Base-by-base conservation (phyloP, 331 rosid species). In the Pyrus hybrid region DNA sequence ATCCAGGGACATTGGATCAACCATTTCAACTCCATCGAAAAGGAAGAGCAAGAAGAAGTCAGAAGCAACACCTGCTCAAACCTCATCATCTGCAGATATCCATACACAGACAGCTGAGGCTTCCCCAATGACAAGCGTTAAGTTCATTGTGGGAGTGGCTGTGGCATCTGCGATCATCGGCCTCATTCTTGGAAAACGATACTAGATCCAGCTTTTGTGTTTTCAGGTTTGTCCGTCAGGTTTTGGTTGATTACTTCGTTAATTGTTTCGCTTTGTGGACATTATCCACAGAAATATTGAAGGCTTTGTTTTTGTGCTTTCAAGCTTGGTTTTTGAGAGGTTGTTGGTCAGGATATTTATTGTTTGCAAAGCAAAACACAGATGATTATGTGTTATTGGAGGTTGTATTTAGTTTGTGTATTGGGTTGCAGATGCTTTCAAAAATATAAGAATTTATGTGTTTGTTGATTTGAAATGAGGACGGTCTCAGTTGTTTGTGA, bases 161-260 rank as follows among this genome's bases (percentile, higher is more conserved):
- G 66, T 95, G 17, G 86, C 91, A 11, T 92, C 99, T 49, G 88
- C 82, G 73, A 86, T 92, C 77, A 7, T 89, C 22, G 97, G 99
- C 73, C 64, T 95, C 72, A 81, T 92, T 76, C 93, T 95, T 80
- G 99, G 98, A 73, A 95, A 90, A 76, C 88, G 82, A 47, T 95
- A 92, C 82, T 95, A 90, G 84, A 30, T 69, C 30, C 3, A 26
- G 62, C 14, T 71, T 17, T 71, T 70, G 74, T 81, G 70, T 49
- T 69, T 54, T 76, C 71, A 85, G 72, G 77, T 72, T 84, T 43
- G 47, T 10, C 75, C 54, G 60, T 70, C 72, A 11, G 70, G 72
- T 70, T 51, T 80, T 70, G 43, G 67, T 74, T 78, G n/a, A 45
- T 72, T 47, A 45, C 32, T 68, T 56, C 63, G 47, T 6, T 20